Evolutionary conservation across 169 alveolate genomes (phyloP).

Genomic region (Plasmodium yoelii): DNA sequence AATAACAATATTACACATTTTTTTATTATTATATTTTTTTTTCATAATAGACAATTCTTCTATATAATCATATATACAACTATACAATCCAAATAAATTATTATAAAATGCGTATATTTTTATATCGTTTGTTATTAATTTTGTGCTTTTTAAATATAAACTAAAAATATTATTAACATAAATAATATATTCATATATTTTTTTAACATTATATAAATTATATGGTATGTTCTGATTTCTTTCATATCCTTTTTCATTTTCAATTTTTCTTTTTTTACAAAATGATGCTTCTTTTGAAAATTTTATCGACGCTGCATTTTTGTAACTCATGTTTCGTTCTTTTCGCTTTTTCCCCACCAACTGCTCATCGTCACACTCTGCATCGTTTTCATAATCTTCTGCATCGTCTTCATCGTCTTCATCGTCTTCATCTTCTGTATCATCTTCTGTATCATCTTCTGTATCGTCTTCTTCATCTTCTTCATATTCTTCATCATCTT

Average conservation of each 20-base stretch:
- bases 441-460: too few species aligned
- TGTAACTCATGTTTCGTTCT: too few species aligned
- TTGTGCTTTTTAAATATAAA: conserved; percentile 28
- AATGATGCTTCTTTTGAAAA: not conserved
- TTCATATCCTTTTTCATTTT: not conserved
- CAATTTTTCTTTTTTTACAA: conserved; percentile 16
- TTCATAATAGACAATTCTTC: not conserved
- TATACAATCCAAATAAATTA: conserved; percentile 43
- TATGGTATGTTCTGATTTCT: not conserved
- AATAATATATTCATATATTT: conserved; percentile 11
- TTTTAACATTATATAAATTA: not conserved
- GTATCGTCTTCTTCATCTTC: not conserved
- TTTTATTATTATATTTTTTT: not conserved
- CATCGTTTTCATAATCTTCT: too few species aligned
- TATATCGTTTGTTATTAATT: conserved; percentile 8
- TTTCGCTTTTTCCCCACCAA: not conserved
- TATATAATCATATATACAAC: conserved; percentile 38
- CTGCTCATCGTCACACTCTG: too few species aligned
- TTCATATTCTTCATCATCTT: not conserved
- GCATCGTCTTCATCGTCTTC: not conserved
- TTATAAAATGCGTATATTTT: conserved; percentile 51
- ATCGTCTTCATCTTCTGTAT: not conserved
- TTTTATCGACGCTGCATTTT: not conserved
- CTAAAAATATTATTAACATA: conserved; percentile 38
- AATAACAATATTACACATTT: not conserved